Evolutionary conservation across 2,329 filamentous ascomycete genomes (phyloP).

Genomic region (Penicillium glabrum): DNA sequence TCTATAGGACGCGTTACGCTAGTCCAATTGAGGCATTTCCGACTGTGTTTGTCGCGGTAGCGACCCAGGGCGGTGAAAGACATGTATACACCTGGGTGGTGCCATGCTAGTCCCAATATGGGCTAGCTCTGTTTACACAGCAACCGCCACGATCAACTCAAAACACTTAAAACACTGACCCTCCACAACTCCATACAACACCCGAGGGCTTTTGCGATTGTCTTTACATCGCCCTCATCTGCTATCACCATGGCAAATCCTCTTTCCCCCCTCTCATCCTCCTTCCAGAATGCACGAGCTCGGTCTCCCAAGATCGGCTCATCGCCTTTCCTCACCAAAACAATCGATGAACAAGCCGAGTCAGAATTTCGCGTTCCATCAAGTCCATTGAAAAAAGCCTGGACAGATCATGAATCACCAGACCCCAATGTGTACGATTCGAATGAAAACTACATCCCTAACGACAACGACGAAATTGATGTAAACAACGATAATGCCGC

Average conservation of each 20-base stretch:
- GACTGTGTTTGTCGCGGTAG: background rate
- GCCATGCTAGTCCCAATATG: conserved; percentile 4
- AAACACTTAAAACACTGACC: conserved; percentile 1
- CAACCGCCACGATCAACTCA: conserved; percentile 8
- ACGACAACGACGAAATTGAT: conserved; percentile 17
- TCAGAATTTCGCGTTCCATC: conserved; percentile 22
- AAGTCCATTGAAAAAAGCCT: conserved; percentile 29
- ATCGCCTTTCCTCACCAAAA: conserved; percentile 24
- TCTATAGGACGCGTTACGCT: background rate
- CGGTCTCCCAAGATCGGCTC: conserved; percentile 26
- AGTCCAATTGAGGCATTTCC: background rate
- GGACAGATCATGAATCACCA: conserved; percentile 10
- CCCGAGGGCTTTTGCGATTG: background rate
- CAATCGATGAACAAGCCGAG: conserved; percentile 19
- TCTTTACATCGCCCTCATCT: conserved; percentile 3
- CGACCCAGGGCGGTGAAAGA: background rate
- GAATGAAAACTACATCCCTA: conserved; percentile 14
- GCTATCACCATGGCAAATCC: conserved; percentile 37
- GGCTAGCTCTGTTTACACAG: conserved; percentile 23
- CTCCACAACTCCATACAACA: background rate
- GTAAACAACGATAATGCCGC: conserved; percentile 23
- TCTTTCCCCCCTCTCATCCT: conserved; percentile 42
- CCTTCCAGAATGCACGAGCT: conserved; percentile 42
- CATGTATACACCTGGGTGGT: background rate
- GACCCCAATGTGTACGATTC: conserved; percentile 12